These are phyloP conservation scores for Lobulomyces angularis DNA, from an alignment of 192 early-diverging fungal species.

Conservation along the genomic window DNA sequence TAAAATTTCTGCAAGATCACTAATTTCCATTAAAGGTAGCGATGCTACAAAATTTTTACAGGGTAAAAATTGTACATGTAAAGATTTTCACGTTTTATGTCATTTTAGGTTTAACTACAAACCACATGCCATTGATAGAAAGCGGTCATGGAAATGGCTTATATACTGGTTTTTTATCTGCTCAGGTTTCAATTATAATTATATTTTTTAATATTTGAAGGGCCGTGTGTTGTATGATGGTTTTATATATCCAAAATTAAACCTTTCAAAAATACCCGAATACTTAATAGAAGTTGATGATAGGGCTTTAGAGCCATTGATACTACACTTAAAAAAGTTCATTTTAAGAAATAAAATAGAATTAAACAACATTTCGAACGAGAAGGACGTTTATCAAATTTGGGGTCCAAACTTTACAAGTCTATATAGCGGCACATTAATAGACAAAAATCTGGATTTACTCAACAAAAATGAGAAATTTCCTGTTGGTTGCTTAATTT, in stretches of 20 bases:
- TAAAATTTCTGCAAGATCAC: no score
- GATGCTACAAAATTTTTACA: slow-evolving; percentile 80
- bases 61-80: no score
- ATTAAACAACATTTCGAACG: slow-evolving; percentile 49
- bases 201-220: slow-evolving; percentile 16
- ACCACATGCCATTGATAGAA: slow-evolving; percentile 64
- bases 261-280: slow-evolving; percentile 38
- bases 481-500: slow-evolving; percentile 13
- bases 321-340: slow-evolving; percentile 62
- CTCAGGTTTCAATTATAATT: slow-evolving; percentile 38
- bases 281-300: slow-evolving; percentile 70
- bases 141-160: slow-evolving; percentile 64
- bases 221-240: slow-evolving; percentile 81
- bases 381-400: slow-evolving; percentile 56
- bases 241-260: slow-evolving; percentile 71
- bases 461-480: no score
- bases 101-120: slow-evolving; percentile 81
- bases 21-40: slow-evolving; percentile 34
- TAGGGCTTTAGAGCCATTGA: slow-evolving; percentile 31
- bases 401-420: slow-evolving; percentile 50
- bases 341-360: slow-evolving; percentile 63
- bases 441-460: no score
- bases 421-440: slow-evolving; percentile 11
- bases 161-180: slow-evolving; percentile 66
- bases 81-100: no score